These are phyloP conservation scores for Phytophthora meadii DNA, from an alignment of 352 stramenopile species.

Conservation along the genomic window DNA sequence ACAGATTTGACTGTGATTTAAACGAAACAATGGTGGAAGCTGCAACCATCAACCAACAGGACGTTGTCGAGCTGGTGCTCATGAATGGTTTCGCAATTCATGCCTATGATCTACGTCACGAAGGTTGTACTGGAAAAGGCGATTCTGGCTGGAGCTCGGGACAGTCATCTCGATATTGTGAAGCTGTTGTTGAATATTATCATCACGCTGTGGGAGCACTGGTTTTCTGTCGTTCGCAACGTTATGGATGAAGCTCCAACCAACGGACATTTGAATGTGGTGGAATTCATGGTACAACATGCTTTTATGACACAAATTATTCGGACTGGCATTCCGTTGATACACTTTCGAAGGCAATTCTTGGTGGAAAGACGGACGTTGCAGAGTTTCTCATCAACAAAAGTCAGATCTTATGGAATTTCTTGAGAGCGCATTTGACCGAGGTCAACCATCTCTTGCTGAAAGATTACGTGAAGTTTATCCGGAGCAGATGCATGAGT, in stretches of 20 bases:
- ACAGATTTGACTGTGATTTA: background rate
- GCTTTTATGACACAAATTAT: background rate
- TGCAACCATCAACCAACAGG: too few relatives aligned
- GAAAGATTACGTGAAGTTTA: background rate
- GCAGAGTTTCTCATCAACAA: background rate
- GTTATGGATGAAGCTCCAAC: slow-evolving; percentile 16
- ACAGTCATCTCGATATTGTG: too few relatives aligned
- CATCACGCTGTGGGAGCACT: too few relatives aligned
- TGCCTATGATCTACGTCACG: too few relatives aligned
- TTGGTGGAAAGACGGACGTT: slow-evolving; percentile 34
- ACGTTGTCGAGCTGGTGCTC: too few relatives aligned
- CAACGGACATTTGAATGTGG: slow-evolving; percentile 9
- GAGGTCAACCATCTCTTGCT: background rate
- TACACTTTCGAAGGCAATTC: background rate
- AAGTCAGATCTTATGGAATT: background rate
- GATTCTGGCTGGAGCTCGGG: too few relatives aligned
- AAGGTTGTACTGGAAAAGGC: too few relatives aligned
- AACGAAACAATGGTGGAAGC: too few relatives aligned
- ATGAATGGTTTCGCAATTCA: too few relatives aligned
- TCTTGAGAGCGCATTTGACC: slow-evolving; percentile 1
- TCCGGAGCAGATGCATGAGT: background rate
- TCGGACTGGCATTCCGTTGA: background rate
- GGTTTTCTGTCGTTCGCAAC: too few relatives aligned
- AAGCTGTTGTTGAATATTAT: too few relatives aligned
- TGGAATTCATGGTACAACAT: slow-evolving; percentile 2